phyloP scores from a whole-genome alignment of 2,329 filamentous ascomycete genomes.

The Amauroascus niger region DNA sequence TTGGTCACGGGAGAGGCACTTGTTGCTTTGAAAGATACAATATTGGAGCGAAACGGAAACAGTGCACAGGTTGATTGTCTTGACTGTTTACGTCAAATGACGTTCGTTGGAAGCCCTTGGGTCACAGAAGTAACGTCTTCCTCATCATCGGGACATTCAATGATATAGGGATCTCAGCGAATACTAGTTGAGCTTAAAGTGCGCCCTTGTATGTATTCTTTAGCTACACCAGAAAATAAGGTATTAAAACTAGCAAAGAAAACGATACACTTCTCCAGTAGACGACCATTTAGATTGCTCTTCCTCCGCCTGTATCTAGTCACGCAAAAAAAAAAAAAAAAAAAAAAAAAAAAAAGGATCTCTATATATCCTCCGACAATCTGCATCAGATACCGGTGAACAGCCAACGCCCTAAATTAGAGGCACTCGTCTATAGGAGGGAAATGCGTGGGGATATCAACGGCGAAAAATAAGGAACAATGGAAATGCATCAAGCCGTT shows the following conservation, averaged over 20 bases:
- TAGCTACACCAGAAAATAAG: background rate
- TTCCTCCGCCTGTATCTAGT: background rate
- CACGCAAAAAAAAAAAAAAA: background rate
- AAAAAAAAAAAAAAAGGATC: background rate
- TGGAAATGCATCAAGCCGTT: background rate
- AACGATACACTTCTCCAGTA: background rate
- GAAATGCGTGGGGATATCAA: slow-evolving; percentile 1
- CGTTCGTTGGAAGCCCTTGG: no score
- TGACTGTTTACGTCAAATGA: no score
- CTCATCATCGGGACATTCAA: no score
- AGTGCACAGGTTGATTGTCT: no score
- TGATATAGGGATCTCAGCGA: no score
- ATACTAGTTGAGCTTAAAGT: no score
- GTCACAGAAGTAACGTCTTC: no score
- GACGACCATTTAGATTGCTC: background rate
- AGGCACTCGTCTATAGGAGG: slow-evolving; percentile 3
- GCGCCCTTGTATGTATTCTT: no score
- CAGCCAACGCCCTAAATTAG: slow-evolving; percentile 1
- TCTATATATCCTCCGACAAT: slow-evolving; percentile 1
- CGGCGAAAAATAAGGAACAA: background rate
- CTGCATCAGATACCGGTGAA: background rate
- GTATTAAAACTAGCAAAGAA: background rate
- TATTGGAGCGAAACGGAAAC: no score
- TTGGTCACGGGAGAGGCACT: no score
- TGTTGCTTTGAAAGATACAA: no score